A percentile compares a stretch with the other conserved stretches of the same genome.
Evolutionary conservation across 345 rosid genomes (phyloP).

Genomic region (Psidium friedrichsthalianum): DNA sequence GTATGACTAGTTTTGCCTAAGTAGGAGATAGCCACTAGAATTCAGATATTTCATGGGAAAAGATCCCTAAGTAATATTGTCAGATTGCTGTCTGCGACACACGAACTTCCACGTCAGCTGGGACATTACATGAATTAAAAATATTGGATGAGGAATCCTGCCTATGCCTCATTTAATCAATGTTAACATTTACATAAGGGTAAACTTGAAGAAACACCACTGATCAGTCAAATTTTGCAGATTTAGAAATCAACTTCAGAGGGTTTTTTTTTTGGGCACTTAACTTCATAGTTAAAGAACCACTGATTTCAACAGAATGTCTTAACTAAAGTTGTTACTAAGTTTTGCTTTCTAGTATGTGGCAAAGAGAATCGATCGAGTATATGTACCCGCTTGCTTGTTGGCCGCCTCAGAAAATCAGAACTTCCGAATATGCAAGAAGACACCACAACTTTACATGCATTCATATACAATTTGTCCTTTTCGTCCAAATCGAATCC

Average conservation of each 20-base stretch:
- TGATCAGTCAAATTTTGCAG: neutral
- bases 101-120: neutral
- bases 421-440: slow-evolving; percentile 95
- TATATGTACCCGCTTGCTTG: slow-evolving; percentile 43
- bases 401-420: slow-evolving; percentile 87
- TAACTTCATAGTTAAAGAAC: neutral
- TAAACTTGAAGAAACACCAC: neutral
- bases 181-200: neutral
- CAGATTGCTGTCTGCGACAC: neutral
- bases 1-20: neutral
- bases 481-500: slow-evolving; percentile 59
- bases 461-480: slow-evolving; percentile 63
- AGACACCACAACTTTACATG: slow-evolving; percentile 64
- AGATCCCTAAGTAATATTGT: neutral
- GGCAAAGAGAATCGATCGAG: neutral
- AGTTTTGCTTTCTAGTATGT: neutral
- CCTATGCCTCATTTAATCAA: neutral
- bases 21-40: neutral
- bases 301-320: neutral
- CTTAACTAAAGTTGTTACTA: neutral
- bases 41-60: neutral
- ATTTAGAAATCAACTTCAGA: neutral
- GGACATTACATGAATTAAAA: neutral
- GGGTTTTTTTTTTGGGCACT: no score
- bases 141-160: neutral